These are phyloP conservation scores for Kwoniella pini DNA, from an alignment of 768 basidiomycete species.

Conservation along the genomic window DNA sequence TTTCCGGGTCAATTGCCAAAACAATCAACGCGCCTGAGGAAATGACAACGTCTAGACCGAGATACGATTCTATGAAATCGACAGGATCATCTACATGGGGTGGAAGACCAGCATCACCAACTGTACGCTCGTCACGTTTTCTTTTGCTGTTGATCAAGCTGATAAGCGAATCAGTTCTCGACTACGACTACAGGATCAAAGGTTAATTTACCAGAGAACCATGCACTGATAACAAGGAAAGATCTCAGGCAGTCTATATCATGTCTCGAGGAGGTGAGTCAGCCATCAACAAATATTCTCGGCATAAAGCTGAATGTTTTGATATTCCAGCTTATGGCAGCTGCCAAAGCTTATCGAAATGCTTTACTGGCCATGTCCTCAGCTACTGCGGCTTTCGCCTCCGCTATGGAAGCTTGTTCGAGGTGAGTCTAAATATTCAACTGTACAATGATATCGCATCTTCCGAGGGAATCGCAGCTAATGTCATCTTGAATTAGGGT, in stretches of 20 bases:
- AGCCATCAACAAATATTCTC: neutral
- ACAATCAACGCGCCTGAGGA: neutral
- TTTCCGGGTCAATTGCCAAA: neutral
- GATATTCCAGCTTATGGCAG: slow-evolving; percentile 67
- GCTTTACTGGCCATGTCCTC: slow-evolving; percentile 78
- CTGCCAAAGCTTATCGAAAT: slow-evolving; percentile 75
- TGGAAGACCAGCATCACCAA: slow-evolving; percentile 45
- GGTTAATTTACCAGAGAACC: slow-evolving; percentile 41
- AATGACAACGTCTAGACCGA: slow-evolving; percentile 20
- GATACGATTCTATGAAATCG: slow-evolving; percentile 42
- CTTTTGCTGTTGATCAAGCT: slow-evolving; percentile 23
- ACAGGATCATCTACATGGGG: slow-evolving; percentile 32
- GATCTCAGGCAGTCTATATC: slow-evolving; percentile 49
- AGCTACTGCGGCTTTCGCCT: slow-evolving; percentile 80
- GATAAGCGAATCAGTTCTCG: slow-evolving; percentile 34
- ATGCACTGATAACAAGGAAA: slow-evolving; percentile 49
- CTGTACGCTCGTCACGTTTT: slow-evolving; percentile 22
- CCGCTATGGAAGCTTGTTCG: slow-evolving; percentile 80
- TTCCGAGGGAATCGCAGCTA: slow-evolving; percentile 71
- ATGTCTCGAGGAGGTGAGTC: slow-evolving; percentile 50
- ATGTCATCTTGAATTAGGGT: slow-evolving; percentile 53
- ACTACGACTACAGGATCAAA: slow-evolving; percentile 49
- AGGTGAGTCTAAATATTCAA: slow-evolving; percentile 60
- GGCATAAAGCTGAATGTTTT: slow-evolving; percentile 7
- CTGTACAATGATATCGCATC: neutral